These are phyloP conservation scores for Cryptococcus sp. DNA, from an alignment of 1,284 basidiomycete genomes.

Conservation along the genomic window DNA sequence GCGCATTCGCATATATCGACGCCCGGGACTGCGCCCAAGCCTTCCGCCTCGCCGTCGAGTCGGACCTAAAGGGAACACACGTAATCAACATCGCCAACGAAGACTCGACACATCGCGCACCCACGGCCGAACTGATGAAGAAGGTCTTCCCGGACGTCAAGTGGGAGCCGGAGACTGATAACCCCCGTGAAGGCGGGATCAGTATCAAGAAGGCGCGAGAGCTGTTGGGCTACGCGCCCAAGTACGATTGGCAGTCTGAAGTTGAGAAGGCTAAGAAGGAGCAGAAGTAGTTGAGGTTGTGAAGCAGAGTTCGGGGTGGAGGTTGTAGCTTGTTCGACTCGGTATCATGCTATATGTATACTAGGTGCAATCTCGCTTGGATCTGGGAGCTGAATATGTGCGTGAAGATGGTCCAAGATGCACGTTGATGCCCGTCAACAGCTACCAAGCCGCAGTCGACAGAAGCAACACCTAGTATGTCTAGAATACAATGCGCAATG, in stretches of 20 bases:
- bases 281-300: background rate
- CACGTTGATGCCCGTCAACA: too few relatives aligned
- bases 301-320: background rate
- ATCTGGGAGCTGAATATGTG: background rate
- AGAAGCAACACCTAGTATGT: too few relatives aligned
- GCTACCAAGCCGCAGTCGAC: too few relatives aligned
- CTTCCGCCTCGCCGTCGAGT: conserved; percentile 46
- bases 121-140: conserved; percentile 49
- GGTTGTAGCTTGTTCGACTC: background rate
- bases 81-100: conserved; percentile 53
- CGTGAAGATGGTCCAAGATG: background rate
- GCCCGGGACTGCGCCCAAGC: conserved; percentile 52
- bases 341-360: background rate
- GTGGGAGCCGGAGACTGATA: conserved; percentile 34
- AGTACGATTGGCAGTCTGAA: conserved; percentile 38
- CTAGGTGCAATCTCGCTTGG: background rate
- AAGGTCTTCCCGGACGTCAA: conserved; percentile 46
- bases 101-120: conserved; percentile 45
- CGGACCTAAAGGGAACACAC: conserved; percentile 47
- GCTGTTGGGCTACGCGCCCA: conserved; percentile 49
- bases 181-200: conserved; percentile 36
- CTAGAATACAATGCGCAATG: too few relatives aligned
- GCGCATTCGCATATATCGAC: conserved; percentile 46
- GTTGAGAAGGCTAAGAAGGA: conserved; percentile 22
- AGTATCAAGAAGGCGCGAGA: conserved; percentile 52